phyloP scores from a whole-genome alignment of 305 asterid genomes.

The Solanum hybrid region DNA sequence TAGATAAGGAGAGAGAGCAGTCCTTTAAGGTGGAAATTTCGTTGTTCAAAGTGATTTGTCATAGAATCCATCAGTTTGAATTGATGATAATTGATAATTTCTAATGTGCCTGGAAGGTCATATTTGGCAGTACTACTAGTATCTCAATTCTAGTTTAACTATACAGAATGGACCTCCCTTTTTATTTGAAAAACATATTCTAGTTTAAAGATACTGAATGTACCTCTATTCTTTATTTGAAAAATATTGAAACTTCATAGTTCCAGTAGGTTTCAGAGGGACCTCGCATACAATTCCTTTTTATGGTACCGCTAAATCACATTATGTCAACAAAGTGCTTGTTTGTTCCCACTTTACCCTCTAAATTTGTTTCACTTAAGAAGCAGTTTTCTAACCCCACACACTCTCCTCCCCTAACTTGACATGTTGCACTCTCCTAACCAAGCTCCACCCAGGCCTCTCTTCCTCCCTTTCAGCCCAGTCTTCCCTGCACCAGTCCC shows the following conservation, averaged over 20 bases:
- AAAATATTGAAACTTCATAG: background rate
- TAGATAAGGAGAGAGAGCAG: background rate
- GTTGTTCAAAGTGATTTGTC: background rate
- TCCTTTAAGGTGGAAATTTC: background rate
- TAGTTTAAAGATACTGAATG: background rate
- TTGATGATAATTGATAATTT: background rate
- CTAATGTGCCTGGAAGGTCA: background rate
- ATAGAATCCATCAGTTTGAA: background rate
- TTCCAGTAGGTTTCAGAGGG: background rate
- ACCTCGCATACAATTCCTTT: background rate
- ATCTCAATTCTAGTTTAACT: background rate
- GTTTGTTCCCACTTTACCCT: background rate
- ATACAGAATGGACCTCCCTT: background rate
- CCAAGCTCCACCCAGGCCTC: background rate
- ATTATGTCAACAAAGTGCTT: background rate
- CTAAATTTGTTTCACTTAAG: background rate
- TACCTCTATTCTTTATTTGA: background rate
- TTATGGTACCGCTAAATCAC: background rate
- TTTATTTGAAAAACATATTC: background rate
- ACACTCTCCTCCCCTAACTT: background rate
- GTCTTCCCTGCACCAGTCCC: background rate
- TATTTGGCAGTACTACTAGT: background rate
- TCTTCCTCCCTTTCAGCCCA: background rate
- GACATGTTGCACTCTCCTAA: background rate
- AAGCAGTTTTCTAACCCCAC: background rate